phyloP scores from a whole-genome alignment of 108 stramenopile genomes.

The Heterococcus sp. region DNA sequence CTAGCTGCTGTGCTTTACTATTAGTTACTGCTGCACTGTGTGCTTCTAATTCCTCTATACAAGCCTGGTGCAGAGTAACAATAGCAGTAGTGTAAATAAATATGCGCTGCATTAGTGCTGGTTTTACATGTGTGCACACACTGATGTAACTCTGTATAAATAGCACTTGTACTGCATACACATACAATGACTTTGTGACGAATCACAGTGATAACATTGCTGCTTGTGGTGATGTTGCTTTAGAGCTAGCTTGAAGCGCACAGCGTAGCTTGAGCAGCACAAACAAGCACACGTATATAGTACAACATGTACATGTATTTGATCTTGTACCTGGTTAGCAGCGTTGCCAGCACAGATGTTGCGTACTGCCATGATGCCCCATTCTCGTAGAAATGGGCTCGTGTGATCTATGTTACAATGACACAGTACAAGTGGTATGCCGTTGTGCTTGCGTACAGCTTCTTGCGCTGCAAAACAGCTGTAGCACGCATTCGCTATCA shows the following conservation, averaged over 20 bases:
- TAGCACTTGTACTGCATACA: background rate
- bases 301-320: no score
- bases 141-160: background rate
- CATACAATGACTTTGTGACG: background rate
- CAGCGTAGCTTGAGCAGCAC: no score
- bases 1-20: background rate
- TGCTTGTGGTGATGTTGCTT: background rate
- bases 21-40: background rate
- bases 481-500: slow-evolving; percentile 49
- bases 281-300: background rate
- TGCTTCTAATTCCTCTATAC: background rate
- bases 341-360: slow-evolving; percentile 53
- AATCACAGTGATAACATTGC: background rate
- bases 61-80: background rate
- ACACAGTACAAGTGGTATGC: slow-evolving; percentile 46
- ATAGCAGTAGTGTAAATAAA: background rate
- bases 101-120: no score
- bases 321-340: slow-evolving; percentile 44
- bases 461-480: slow-evolving; percentile 41
- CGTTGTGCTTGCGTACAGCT: slow-evolving; percentile 40
- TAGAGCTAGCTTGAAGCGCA: no score
- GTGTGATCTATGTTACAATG: slow-evolving; percentile 48
- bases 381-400: slow-evolving; percentile 50
- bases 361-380: slow-evolving; percentile 50
- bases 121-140: no score